phyloP scores from a whole-genome alignment of 352 stramenopile genomes.

The Pythium sukuiense region DNA sequence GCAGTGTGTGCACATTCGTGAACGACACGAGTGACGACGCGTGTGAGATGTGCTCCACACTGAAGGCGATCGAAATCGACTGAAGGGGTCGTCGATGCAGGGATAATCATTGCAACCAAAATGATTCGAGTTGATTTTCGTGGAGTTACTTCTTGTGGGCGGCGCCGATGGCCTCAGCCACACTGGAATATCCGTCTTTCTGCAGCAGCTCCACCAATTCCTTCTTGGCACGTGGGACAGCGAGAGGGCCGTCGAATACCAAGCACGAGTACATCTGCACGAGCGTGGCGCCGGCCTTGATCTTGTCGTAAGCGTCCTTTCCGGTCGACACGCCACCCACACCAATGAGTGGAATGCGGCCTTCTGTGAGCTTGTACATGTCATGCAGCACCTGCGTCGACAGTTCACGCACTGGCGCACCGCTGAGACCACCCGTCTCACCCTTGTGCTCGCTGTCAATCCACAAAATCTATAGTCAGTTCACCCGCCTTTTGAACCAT shows the following conservation, averaged over 20 bases:
- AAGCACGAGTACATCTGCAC: constrained; percentile 95
- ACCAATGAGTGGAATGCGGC: constrained; percentile 94
- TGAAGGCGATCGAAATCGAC: constrained; percentile 42
- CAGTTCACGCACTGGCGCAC: constrained; percentile 90
- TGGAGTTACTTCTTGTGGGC: constrained; percentile 47
- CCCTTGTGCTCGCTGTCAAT: constrained; percentile 51
- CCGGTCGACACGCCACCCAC: constrained; percentile 92
- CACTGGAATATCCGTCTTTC: constrained; percentile 78
- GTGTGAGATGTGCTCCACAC: constrained; percentile 73
- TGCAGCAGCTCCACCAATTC: constrained; percentile 83
- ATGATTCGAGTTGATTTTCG: neutral
- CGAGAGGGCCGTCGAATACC: constrained; percentile 89
- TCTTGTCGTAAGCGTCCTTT: constrained; percentile 97
- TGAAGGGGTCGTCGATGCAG: constrained; percentile 12
- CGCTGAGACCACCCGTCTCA: constrained; percentile 95
- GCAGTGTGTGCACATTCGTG: constrained; percentile 67
- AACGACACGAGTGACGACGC: constrained; percentile 55
- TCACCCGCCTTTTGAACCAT: neutral
- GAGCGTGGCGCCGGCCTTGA: constrained; percentile 94
- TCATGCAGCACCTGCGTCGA: constrained; percentile 94
- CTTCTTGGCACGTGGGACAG: constrained; percentile 87
- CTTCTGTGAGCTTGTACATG: constrained; percentile 95
- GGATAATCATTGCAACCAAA: neutral
- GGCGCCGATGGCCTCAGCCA: constrained; percentile 86
- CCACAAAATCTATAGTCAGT: neutral